Base-by-base conservation (phyloP, 164 flowering plant genomes). In the Vitis rotundifolia region DNA sequence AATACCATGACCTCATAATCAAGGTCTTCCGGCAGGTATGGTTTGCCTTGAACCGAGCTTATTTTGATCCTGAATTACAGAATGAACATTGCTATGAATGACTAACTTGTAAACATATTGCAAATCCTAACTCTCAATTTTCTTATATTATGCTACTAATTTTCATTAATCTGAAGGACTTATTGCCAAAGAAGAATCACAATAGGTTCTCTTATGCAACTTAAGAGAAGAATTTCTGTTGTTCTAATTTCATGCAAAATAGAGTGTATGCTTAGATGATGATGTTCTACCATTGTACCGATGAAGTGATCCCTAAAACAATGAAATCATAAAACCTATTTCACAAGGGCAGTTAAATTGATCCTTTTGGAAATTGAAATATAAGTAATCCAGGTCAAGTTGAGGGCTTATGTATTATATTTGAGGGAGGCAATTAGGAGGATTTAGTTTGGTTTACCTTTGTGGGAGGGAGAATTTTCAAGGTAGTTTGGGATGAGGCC, bases 1-100 rank as follows among this genome's bases (percentile, higher is more conserved):
- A 85, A 62, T 85, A 88, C 68, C 98, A 92, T 80, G 89, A 85
- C 44, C 75, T 92, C 72, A 94, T 94, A 64, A 80, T 94, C 78
- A 81, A 86, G 78, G 95, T 82, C 1, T 94, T 92, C 71, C 69
- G 84, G 71, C 84, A 94, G 82, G 88, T 92, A 26, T 91, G 93
- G 95, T 80, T 84, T 13, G 92, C 87, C 16, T 55, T 92, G 73
- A 80, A 78, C 65, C 73, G 76, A 64, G 57, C 64, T 13, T 26
- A 68, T 70, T 72, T 64, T 47, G 55, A 54, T 57, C 28, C 29
- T 60, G 77, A 61, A 29, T 52, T 72, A 44, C 49, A 61, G 60
- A 48, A 26, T 37, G 61, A 71, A 62, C 11, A 63, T 58, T 55
- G 47, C 13, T 37, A 10, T 55, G 49, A 66, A 53, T 62, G 57